These are phyloP conservation scores for Colletotrichum kahawae DNA, from an alignment of 2,329 filamentous ascomycete species.

Conservation along the genomic window DNA sequence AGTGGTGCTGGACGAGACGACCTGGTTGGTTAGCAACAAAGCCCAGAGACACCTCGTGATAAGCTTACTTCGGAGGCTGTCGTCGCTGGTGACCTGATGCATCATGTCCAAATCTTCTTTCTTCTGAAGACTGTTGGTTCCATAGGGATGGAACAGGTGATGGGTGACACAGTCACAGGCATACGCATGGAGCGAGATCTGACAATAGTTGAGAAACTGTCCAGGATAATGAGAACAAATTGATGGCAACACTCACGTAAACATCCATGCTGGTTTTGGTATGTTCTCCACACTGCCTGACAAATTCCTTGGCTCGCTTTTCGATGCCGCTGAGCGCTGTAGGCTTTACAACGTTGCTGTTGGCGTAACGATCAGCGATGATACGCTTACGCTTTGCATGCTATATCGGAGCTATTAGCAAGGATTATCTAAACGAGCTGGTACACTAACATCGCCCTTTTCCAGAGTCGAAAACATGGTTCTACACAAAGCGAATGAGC, in stretches of 20 bases:
- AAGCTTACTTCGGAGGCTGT: constrained; percentile 66
- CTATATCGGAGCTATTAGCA: constrained; percentile 35
- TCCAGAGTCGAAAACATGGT: constrained; percentile 66
- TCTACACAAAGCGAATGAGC: constrained; percentile 30
- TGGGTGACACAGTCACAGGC: constrained; percentile 73
- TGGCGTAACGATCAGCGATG: constrained; percentile 71
- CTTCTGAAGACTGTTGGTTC: constrained; percentile 62
- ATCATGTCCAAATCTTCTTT: constrained; percentile 66
- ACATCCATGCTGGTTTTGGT: constrained; percentile 57
- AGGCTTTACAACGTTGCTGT: constrained; percentile 66
- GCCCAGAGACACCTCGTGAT: not conserved
- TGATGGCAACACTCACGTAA: constrained; percentile 53
- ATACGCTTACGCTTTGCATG: constrained; percentile 68
- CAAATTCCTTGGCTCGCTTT: constrained; percentile 59
- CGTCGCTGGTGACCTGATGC: constrained; percentile 70
- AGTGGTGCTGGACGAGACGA: constrained; percentile 63
- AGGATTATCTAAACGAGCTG: too few species aligned
- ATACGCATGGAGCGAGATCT: constrained; percentile 61
- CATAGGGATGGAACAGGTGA: constrained; percentile 70
- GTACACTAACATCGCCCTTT: constrained; percentile 52
- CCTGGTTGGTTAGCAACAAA: constrained; percentile 40
- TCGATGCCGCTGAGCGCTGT: constrained; percentile 61
- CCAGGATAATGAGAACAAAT: not conserved
- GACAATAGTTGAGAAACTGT: not conserved
- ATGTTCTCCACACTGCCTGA: constrained; percentile 55